Conservation (phyloP, 1,284 basidiomycete species). For the Pascua sp. region DNA sequence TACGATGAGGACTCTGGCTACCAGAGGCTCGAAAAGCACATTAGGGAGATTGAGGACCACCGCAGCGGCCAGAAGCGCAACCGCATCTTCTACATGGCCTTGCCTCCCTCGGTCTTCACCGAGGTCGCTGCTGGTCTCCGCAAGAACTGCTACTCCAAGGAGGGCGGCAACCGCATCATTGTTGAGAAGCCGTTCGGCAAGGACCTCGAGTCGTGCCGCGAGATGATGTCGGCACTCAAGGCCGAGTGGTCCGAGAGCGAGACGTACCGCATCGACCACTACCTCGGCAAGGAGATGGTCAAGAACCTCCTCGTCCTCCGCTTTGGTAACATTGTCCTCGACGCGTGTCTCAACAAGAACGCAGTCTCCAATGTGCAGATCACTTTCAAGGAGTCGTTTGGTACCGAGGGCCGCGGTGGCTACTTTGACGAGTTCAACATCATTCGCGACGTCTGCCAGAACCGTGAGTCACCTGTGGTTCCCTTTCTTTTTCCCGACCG, state of each 20-base stretch:
- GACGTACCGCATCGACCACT: slow-evolving; percentile 97
- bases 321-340: slow-evolving; percentile 86
- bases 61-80: slow-evolving; percentile 55
- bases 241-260: slow-evolving; percentile 88
- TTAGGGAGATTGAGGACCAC: slow-evolving; percentile 72
- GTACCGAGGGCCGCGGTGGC: slow-evolving; percentile 92
- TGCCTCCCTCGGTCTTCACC: slow-evolving; percentile 90
- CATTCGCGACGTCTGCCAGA: slow-evolving; percentile 92
- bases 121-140: slow-evolving; percentile 78
- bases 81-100: slow-evolving; percentile 87
- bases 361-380: slow-evolving; percentile 93
- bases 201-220: slow-evolving; percentile 79
- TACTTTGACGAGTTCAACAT: slow-evolving; percentile 99
- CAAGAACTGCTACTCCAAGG: slow-evolving; percentile 69
- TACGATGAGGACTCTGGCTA: slow-evolving; percentile 83
- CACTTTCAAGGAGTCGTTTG: slow-evolving; percentile 97
- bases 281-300: slow-evolving; percentile 98
- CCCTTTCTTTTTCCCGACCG: not conserved
- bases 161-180: slow-evolving; percentile 81
- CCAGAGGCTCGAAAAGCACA: slow-evolving; percentile 66
- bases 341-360: slow-evolving; percentile 87
- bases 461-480: slow-evolving; percentile 63
- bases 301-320: slow-evolving; percentile 92
- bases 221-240: slow-evolving; percentile 74
- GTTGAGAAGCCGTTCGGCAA: slow-evolving; percentile 97